A percentile compares a stretch with the other conserved stretches of the same genome.
phyloP scores from a whole-genome alignment of 345 rosid genomes.

The Citrus sp. region DNA sequence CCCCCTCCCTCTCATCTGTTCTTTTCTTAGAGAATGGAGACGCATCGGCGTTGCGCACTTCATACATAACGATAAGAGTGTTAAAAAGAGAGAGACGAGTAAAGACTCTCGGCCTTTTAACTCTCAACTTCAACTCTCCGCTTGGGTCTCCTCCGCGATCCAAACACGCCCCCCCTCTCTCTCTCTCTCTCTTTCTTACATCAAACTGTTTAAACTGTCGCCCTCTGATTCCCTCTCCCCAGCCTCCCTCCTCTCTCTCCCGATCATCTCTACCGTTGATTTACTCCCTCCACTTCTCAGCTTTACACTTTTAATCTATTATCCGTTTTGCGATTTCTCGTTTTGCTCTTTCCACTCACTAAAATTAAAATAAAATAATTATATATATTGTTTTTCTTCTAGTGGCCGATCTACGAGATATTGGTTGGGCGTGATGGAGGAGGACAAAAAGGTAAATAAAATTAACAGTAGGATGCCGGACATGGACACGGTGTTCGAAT shows the following conservation, averaged over 20 bases:
- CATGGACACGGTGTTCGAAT: conserved; percentile 53
- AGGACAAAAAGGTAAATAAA: conserved; percentile 26
- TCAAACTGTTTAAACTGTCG: conserved; percentile 28
- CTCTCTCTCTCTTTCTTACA: neutral
- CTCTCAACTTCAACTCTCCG: neutral
- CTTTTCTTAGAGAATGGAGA: neutral
- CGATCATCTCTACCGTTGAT: conserved; percentile 28
- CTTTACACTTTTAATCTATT: neutral
- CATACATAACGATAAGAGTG: too few relatives aligned
- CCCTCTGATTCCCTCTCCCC: conserved; percentile 19
- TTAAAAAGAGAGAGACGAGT: too few relatives aligned
- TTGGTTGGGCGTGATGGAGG: conserved; percentile 30
- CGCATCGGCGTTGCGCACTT: too few relatives aligned
- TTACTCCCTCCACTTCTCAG: neutral
- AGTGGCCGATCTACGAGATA: neutral
- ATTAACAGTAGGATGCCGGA: conserved; percentile 37
- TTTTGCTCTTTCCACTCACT: too few relatives aligned
- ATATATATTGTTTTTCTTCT: too few relatives aligned
- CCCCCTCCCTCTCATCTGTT: neutral
- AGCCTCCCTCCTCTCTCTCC: neutral
- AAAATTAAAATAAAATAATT: too few relatives aligned
- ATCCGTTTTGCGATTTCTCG: too few relatives aligned
- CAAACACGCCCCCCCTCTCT: conserved; percentile 1
- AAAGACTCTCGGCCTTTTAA: too few relatives aligned
- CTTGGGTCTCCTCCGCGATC: conserved; percentile 7